Percentiles rank a stretch among this genome's conserved stretches.
Conservation (phyloP, 177 flowering plant genomes). For the Telopea speciosissima region DNA sequence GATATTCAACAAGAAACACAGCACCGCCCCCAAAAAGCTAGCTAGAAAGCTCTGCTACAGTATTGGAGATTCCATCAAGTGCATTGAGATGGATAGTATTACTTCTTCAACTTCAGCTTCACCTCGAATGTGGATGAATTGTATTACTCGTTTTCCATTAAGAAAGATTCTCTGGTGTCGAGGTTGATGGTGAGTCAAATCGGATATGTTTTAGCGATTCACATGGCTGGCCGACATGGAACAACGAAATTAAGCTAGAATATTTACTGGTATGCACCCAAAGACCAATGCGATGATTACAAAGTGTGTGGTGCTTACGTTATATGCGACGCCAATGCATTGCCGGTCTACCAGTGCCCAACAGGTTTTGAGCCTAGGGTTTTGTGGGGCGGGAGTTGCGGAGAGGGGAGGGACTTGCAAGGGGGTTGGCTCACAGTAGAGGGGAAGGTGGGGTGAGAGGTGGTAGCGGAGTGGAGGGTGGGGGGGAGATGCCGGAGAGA, state of each 20-base stretch:
- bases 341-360: slow-evolving; percentile 22
- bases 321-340: slow-evolving; percentile 6
- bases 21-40: too few relatives aligned
- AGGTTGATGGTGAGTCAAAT: not conserved
- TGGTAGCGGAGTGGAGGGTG: too few relatives aligned
- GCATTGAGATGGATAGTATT: too few relatives aligned
- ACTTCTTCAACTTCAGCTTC: not conserved
- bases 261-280: not conserved
- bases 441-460: too few relatives aligned
- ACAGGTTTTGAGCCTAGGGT: slow-evolving; percentile 20
- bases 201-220: slow-evolving; percentile 10
- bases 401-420: too few relatives aligned
- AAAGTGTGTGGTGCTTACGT: slow-evolving; percentile 20
- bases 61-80: too few relatives aligned
- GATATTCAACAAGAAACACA: too few relatives aligned
- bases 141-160: slow-evolving; percentile 2
- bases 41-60: too few relatives aligned
- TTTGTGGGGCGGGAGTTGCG: slow-evolving; percentile 10
- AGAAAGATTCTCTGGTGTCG: not conserved
- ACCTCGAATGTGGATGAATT: slow-evolving; percentile 11
- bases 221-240: slow-evolving; percentile 4
- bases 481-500: too few relatives aligned
- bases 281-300: slow-evolving; percentile 22
- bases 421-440: too few relatives aligned
- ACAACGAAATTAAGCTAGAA: slow-evolving; percentile 19